Evolutionary conservation across 1,284 basidiomycete genomes (phyloP), one percentile per base, ranked within the genome.

Genomic region (Pascua sp.): DNA sequence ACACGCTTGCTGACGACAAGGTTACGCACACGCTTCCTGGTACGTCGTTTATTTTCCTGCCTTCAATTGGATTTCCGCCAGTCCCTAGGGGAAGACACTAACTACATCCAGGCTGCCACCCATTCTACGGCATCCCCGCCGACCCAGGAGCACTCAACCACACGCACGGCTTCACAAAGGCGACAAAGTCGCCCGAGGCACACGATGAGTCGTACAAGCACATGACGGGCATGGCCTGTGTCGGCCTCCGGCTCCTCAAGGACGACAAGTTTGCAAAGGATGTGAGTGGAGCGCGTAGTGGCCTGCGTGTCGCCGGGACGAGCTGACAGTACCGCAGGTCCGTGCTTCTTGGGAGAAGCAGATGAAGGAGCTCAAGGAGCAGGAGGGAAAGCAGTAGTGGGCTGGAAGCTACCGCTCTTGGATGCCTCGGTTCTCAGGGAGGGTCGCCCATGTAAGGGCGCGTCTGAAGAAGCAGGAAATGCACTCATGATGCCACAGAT

Each of bases 231-330:
- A 72, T 79, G 47, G 70, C 73, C 2, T 63, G 72, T 4, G 63
- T 68, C 2, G 76, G 66, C 5, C 70, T 68, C 8, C 68, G 71
- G 32, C 68, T 77, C 43, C 40, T 78, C 2, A 58, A 63, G 0
- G 77, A 79, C 47, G 64, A 67, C 24, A 57, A 63, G 32, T 78
- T 70, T 57, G 65, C 72, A 1, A 61, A 67, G 37, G 62, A 67
- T 11, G 51, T 46, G 13, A 32, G 42, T 39, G 51, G 5, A 11
- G 10, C 16, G 9, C 5, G n/a, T 7, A 16, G 15, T 16, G 37
- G 47, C 47, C 18, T 12, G 40, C 37, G 37, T n/a, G n/a, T n/a
- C n/a, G 12, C 15, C 37, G 40, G 37, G 44, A 64, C 65, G 13
- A 62, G 53, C 46, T 52, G 53, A 49, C 55, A 53, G 59, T 32